Percentiles rank a stretch among this genome's conserved stretches.
Evolutionary conservation across 305 asterid species (phyloP).

Genomic region (Striga hermonthica): DNA sequence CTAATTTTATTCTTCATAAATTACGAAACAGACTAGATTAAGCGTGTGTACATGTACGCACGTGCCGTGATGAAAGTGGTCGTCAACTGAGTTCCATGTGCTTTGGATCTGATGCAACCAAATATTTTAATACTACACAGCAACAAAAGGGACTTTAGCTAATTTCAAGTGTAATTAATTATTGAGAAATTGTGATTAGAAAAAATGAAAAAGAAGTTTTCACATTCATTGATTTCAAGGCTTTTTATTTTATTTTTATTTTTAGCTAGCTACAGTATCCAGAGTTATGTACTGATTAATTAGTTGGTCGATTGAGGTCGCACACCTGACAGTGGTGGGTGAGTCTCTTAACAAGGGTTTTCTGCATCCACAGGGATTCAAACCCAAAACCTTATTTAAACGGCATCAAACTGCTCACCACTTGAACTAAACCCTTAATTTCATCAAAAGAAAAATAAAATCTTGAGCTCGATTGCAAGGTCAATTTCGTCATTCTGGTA

Average conservation of each 20-base stretch:
- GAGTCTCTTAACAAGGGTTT: too few relatives aligned
- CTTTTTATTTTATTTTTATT: not conserved
- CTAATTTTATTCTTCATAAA: not conserved
- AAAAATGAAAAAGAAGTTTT: not conserved
- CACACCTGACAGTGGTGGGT: too few relatives aligned
- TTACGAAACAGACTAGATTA: conserved; percentile 28
- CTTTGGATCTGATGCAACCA: conserved; percentile 66
- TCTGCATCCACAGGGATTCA: too few relatives aligned
- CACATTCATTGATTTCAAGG: not conserved
- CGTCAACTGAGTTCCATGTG: conserved; percentile 58
- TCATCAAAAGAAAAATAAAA: not conserved
- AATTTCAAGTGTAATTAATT: not conserved
- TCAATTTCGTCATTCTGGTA: too few relatives aligned
- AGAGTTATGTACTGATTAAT: too few relatives aligned
- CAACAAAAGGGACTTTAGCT: not conserved
- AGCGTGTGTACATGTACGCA: conserved; percentile 39
- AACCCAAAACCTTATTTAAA: too few relatives aligned
- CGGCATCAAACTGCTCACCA: too few relatives aligned
- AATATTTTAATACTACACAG: conserved; percentile 1
- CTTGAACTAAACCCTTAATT: not conserved
- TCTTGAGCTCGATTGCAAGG: not conserved
- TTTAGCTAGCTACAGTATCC: too few relatives aligned
- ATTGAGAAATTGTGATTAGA: not conserved
- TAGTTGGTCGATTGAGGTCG: too few relatives aligned
- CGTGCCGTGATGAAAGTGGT: conserved; percentile 65